Percentiles rank a stretch among this genome's conserved stretches.
phyloP scores from a whole-genome alignment of 2,329 filamentous ascomycete genomes.

The Ambrosiella xylebori region DNA sequence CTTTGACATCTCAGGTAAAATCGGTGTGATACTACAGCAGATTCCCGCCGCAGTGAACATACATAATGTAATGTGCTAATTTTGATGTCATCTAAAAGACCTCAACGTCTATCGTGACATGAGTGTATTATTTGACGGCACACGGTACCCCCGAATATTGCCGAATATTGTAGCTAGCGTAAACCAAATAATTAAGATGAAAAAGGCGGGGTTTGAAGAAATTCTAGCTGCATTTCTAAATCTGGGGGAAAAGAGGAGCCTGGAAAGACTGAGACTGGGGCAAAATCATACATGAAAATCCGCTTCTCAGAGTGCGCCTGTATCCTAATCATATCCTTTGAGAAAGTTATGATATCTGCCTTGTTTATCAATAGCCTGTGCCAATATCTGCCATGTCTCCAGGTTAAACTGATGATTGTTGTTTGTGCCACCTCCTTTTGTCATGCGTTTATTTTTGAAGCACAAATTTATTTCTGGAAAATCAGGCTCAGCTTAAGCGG shows the following conservation, averaged over 20 bases:
- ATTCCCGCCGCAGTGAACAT: neutral
- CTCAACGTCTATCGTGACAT: neutral
- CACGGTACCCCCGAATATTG: too few relatives aligned
- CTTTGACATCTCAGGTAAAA: neutral
- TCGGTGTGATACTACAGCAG: neutral
- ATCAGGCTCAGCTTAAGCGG: neutral
- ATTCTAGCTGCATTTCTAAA: neutral
- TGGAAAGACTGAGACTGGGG: neutral
- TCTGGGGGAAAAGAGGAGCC: neutral
- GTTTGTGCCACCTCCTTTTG: conserved; percentile 6
- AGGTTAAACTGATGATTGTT: neutral
- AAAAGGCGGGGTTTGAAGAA: neutral
- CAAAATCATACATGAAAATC: neutral
- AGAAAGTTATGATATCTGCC: neutral
- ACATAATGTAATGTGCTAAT: neutral
- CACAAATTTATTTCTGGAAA: neutral
- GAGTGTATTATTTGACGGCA: too few relatives aligned
- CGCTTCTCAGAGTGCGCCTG: neutral
- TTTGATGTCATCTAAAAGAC: neutral
- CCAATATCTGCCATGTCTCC: neutral
- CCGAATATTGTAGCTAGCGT: too few relatives aligned
- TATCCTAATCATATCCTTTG: neutral
- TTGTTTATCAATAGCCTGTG: neutral
- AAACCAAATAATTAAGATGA: neutral
- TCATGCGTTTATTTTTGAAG: conserved; percentile 4